Conservation (phyloP, 2,329 filamentous ascomycete species). For the Fusarium albidum region DNA sequence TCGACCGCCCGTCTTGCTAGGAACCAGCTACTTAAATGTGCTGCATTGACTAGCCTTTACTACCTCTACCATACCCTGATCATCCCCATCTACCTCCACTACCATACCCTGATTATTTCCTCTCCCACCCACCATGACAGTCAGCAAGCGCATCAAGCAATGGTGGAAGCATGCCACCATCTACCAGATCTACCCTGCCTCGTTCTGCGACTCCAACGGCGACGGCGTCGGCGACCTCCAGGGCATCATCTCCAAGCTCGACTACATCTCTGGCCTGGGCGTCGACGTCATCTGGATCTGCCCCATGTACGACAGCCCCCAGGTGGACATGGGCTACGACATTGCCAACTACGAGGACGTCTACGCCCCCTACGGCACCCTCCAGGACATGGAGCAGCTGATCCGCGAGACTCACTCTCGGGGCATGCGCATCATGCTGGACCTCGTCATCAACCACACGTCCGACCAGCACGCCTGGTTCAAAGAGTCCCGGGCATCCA, state of each 20-base stretch:
- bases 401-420: constrained; percentile 36
- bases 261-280: constrained; percentile 48
- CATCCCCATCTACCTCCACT: too few relatives aligned
- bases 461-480: constrained; percentile 40
- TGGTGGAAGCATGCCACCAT: constrained; percentile 66
- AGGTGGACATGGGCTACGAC: constrained; percentile 39
- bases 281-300: constrained; percentile 39
- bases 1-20: background rate
- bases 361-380: constrained; percentile 36
- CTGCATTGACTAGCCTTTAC: too few relatives aligned
- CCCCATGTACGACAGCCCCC: constrained; percentile 39
- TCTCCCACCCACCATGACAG: constrained; percentile 26
- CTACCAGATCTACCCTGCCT: constrained; percentile 66
- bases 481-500: constrained; percentile 31
- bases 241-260: constrained; percentile 61
- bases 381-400: constrained; percentile 36
- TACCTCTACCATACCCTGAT: too few relatives aligned
- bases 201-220: constrained; percentile 63
- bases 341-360: constrained; percentile 39
- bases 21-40: background rate
- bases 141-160: constrained; percentile 30
- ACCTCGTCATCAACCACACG: constrained; percentile 38
- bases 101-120: background rate
- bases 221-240: constrained; percentile 62
- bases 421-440: constrained; percentile 36